Evolutionary conservation across 352 stramenopile genomes (phyloP).

Genomic region (Pythium folliculosum): DNA sequence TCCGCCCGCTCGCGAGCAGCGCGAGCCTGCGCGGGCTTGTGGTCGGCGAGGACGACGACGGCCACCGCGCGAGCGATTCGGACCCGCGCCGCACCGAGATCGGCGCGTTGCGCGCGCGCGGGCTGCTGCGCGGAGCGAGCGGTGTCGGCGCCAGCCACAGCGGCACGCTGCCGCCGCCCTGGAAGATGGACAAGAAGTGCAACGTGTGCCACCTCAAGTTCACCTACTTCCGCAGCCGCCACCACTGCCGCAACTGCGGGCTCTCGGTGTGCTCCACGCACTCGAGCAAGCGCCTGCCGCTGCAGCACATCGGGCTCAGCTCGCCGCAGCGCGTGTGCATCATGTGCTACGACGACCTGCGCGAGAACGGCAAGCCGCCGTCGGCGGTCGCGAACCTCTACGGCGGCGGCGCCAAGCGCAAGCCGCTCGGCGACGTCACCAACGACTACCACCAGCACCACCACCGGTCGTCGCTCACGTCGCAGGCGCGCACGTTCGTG

Average conservation of each 20-base stretch:
- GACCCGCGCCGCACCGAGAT: slow-evolving; percentile 13
- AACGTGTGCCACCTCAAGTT: slow-evolving; percentile 87
- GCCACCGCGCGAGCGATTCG: slow-evolving; percentile 3
- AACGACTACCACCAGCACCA: slow-evolving; percentile 13
- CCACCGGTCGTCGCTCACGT: slow-evolving; percentile 25
- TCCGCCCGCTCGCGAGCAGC: slow-evolving; percentile 38
- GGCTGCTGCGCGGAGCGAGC: slow-evolving; percentile 11
- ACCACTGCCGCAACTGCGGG: slow-evolving; percentile 90
- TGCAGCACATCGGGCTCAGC: slow-evolving; percentile 62
- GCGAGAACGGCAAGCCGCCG: slow-evolving; percentile 61
- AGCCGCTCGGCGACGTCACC: slow-evolving; percentile 20
- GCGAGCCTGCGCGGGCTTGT: slow-evolving; percentile 22
- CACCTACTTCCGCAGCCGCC: slow-evolving; percentile 81
- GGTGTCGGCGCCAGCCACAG: slow-evolving; percentile 10
- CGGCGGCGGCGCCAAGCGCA: slow-evolving; percentile 11
- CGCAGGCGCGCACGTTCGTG: slow-evolving; percentile 20
- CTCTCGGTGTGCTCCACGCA: slow-evolving; percentile 84
- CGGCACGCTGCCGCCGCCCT: slow-evolving; percentile 53
- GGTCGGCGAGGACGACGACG: slow-evolving; percentile 13
- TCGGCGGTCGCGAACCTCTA: slow-evolving; percentile 82
- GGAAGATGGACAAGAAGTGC: slow-evolving; percentile 76
- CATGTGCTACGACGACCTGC: slow-evolving; percentile 77
- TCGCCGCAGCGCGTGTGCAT: slow-evolving; percentile 78
- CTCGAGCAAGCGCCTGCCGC: slow-evolving; percentile 62
- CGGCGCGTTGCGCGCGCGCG: slow-evolving; percentile 18